Evolutionary conservation across 1,139 yeast species (phyloP).

Genomic region (Kluyveromyces marxianus): DNA sequence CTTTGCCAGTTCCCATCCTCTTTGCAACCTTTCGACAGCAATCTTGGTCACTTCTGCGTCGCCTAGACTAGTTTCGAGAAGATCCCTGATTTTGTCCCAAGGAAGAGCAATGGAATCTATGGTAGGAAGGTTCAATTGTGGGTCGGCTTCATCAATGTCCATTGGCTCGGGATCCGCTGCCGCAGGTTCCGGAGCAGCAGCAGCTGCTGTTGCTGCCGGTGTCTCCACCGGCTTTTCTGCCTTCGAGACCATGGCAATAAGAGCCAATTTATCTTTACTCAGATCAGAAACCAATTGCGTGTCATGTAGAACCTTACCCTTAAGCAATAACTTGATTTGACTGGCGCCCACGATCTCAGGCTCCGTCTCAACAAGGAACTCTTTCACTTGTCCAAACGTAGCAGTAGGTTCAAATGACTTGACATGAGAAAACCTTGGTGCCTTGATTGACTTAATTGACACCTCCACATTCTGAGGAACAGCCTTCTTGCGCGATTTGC

Average conservation of each 20-base stretch:
- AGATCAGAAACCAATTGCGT: slow-evolving; percentile 26
- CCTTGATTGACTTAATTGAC: slow-evolving; percentile 38
- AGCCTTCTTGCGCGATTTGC: slow-evolving; percentile 10
- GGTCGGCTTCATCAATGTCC: slow-evolving; percentile 3
- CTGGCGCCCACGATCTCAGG: slow-evolving; percentile 21
- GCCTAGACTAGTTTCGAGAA: slow-evolving; percentile 20
- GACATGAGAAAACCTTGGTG: slow-evolving; percentile 36
- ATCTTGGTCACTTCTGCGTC: slow-evolving; percentile 16
- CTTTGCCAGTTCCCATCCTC: slow-evolving; percentile 34
- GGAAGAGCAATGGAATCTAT: slow-evolving; percentile 20
- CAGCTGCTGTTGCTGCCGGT: neutral
- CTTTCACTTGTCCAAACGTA: slow-evolving; percentile 36
- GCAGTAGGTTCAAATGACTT: slow-evolving; percentile 25
- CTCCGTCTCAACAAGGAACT: slow-evolving; percentile 24
- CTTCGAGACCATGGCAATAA: slow-evolving; percentile 34
- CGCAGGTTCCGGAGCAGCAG: neutral
- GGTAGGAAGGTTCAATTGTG: slow-evolving; percentile 7
- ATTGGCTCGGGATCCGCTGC: slow-evolving; percentile 7
- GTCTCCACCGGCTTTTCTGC: slow-evolving; percentile 12
- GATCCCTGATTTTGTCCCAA: slow-evolving; percentile 31
- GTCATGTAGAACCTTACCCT: slow-evolving; percentile 45
- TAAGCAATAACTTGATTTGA: slow-evolving; percentile 37
- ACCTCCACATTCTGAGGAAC: slow-evolving; percentile 15
- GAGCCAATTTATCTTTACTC: slow-evolving; percentile 17
- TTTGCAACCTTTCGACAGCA: slow-evolving; percentile 35